phyloP scores from a whole-genome alignment of 768 basidiomycete species.

The Mycena sanguinolenta region DNA sequence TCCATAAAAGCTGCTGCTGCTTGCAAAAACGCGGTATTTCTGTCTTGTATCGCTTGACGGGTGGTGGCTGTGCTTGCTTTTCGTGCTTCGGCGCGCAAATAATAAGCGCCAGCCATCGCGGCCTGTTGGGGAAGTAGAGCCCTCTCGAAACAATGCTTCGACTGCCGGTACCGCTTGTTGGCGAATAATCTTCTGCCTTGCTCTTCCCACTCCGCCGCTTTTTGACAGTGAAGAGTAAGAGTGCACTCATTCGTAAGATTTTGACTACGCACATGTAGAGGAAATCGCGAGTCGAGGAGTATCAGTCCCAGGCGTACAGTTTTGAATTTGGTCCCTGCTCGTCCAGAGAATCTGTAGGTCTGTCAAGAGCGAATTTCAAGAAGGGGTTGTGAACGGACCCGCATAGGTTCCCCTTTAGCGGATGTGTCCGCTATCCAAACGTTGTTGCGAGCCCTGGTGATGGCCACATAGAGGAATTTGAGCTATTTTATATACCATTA shows the following conservation, averaged over 20 bases:
- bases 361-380: background rate
- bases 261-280: conserved; percentile 52
- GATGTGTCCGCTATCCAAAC: conserved; percentile 80
- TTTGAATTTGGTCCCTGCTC: conserved; percentile 58
- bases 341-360: conserved; percentile 66
- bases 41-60: conserved; percentile 42
- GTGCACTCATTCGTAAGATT: background rate
- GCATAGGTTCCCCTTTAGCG: conserved; percentile 67
- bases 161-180: conserved; percentile 63
- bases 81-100: conserved; percentile 66
- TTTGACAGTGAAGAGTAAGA: background rate
- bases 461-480: conserved; percentile 78
- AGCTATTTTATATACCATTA: conserved; percentile 54
- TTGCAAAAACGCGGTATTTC: conserved; percentile 51
- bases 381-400: conserved; percentile 50
- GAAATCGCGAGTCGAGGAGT: conserved; percentile 68
- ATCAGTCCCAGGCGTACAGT: conserved; percentile 61
- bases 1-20: conserved; percentile 65
- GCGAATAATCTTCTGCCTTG: conserved; percentile 52
- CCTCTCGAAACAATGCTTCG: conserved; percentile 66
- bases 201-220: conserved; percentile 52
- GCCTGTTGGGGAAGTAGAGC: conserved; percentile 59
- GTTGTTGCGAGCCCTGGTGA: conserved; percentile 77
- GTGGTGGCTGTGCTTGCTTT: conserved; percentile 41
- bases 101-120: conserved; percentile 64